These are phyloP conservation scores for Eimeria tenella DNA, from an alignment of 169 alveolate species.

Conservation along the genomic window DNA sequence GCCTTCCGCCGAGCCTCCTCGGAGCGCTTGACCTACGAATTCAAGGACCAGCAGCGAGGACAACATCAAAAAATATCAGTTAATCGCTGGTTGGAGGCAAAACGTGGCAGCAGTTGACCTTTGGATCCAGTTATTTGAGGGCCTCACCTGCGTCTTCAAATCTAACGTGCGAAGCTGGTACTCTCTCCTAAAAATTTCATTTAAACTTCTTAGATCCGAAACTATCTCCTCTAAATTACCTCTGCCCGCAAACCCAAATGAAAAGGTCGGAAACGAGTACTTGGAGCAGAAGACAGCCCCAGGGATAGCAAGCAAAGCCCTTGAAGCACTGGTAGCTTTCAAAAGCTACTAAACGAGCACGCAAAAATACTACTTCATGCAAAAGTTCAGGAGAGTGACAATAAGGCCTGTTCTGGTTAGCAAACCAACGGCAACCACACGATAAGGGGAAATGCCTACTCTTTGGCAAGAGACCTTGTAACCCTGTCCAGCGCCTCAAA, in stretches of 20 bases:
- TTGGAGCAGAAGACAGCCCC: not conserved
- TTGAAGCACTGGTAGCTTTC: not conserved
- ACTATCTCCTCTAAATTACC: conserved; percentile 7
- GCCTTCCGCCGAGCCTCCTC: conserved; percentile 38
- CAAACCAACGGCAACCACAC: not conserved
- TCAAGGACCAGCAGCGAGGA: not conserved
- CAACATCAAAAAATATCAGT: not conserved
- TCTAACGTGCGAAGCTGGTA: conserved; percentile 22
- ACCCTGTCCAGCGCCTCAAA: conserved; percentile 26
- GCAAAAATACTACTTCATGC: too few relatives aligned
- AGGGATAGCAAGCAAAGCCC: not conserved
- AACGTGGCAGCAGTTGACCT: not conserved
- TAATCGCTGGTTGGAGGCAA: not conserved
- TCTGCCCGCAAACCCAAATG: not conserved
- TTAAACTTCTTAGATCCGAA: not conserved
- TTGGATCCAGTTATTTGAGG: too few relatives aligned
- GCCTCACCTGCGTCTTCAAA: conserved; percentile 34
- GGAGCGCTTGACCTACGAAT: not conserved
- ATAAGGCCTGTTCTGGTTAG: too few relatives aligned
- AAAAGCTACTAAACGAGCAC: too few relatives aligned
- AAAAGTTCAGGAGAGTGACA: too few relatives aligned
- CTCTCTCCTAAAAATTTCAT: not conserved
- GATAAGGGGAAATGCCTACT: not conserved
- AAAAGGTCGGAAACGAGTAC: not conserved
- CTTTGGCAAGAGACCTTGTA: conserved; percentile 17